These are phyloP conservation scores for Oropetium thomaeum DNA, from an alignment of 176 grass and related monocot species.

Conservation along the genomic window DNA sequence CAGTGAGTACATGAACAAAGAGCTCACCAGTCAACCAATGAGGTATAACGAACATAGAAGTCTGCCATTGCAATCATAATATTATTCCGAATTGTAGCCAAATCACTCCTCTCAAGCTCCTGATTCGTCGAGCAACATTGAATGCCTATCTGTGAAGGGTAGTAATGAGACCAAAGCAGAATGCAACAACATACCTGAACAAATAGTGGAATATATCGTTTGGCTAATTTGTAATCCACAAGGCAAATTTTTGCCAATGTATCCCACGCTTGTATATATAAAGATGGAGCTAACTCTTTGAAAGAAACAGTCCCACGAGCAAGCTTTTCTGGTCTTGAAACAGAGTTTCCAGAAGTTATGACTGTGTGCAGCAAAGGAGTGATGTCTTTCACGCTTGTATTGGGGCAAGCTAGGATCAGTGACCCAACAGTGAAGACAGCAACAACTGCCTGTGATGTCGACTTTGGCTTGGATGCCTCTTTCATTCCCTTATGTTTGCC, in stretches of 20 bases:
- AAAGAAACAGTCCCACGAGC: slow-evolving; percentile 58
- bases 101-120: slow-evolving; percentile 92
- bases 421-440: slow-evolving; percentile 94
- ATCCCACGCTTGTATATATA: slow-evolving; percentile 92
- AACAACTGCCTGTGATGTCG: slow-evolving; percentile 47
- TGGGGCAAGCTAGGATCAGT: slow-evolving; percentile 73
- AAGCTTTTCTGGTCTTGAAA: slow-evolving; percentile 60
- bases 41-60: slow-evolving; percentile 93
- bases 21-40: slow-evolving; percentile 85
- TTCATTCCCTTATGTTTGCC: slow-evolving; percentile 52
- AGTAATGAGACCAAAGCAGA: slow-evolving; percentile 6
- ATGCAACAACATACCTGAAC: slow-evolving; percentile 79
- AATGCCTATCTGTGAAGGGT: slow-evolving; percentile 26
- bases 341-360: slow-evolving; percentile 76
- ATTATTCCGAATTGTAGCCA: slow-evolving; percentile 82
- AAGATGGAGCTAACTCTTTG: slow-evolving; percentile 64
- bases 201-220: slow-evolving; percentile 92
- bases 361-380: slow-evolving; percentile 78
- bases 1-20: slow-evolving; percentile 3
- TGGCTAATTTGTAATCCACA: slow-evolving; percentile 83
- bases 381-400: slow-evolving; percentile 57
- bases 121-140: slow-evolving; percentile 45
- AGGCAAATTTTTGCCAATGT: slow-evolving; percentile 93
- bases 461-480: slow-evolving; percentile 40
- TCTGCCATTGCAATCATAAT: slow-evolving; percentile 92